A percentile compares a stretch with the other conserved stretches of the same genome.
These are phyloP conservation scores for Malassezia slooffiae DNA, from an alignment of 1,284 basidiomycete species.

Conservation along the genomic window DNA sequence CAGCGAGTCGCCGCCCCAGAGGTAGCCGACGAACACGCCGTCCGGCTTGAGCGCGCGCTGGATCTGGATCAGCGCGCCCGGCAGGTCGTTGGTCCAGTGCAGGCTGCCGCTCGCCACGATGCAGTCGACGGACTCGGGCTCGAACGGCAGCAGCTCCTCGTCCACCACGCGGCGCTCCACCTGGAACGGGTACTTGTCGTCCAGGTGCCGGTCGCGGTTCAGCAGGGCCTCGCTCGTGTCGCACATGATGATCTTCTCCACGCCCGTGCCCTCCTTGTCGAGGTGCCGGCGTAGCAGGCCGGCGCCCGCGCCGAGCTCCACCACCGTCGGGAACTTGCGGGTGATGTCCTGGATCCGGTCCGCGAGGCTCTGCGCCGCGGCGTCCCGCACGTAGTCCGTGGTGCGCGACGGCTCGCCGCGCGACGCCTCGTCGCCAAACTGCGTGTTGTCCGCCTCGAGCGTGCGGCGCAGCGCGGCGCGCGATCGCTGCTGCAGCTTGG, in stretches of 20 bases:
- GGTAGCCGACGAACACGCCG: constrained; percentile 84
- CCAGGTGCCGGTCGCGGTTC: constrained; percentile 27
- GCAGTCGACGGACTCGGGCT: constrained; percentile 71
- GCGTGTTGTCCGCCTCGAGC: constrained; percentile 45
- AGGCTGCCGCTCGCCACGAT: constrained; percentile 80
- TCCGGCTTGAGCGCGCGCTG: constrained; percentile 75
- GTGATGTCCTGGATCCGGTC: constrained; percentile 92
- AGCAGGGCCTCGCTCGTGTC: constrained; percentile 57
- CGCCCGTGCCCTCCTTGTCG: constrained; percentile 57
- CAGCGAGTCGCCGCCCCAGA: constrained; percentile 89
- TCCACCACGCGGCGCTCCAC: constrained; percentile 37
- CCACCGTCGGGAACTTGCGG: constrained; percentile 63
- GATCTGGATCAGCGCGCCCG: constrained; percentile 82
- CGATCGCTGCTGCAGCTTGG: constrained; percentile 72
- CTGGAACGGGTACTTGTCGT: constrained; percentile 26
- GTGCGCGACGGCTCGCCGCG: constrained; percentile 54
- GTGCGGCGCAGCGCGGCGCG: constrained; percentile 57
- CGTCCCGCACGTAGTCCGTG: constrained; percentile 84
- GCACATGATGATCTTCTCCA: constrained; percentile 66
- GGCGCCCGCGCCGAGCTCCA: constrained; percentile 88
- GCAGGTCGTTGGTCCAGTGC: constrained; percentile 97
- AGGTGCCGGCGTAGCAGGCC: constrained; percentile 81
- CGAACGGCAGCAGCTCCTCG: constrained; percentile 50
- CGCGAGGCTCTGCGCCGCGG: constrained; percentile 77
- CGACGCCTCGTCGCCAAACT: constrained; percentile 16